These are phyloP conservation scores for Populus nigra DNA, from an alignment of 345 rosid genomes.

Conservation along the genomic window DNA sequence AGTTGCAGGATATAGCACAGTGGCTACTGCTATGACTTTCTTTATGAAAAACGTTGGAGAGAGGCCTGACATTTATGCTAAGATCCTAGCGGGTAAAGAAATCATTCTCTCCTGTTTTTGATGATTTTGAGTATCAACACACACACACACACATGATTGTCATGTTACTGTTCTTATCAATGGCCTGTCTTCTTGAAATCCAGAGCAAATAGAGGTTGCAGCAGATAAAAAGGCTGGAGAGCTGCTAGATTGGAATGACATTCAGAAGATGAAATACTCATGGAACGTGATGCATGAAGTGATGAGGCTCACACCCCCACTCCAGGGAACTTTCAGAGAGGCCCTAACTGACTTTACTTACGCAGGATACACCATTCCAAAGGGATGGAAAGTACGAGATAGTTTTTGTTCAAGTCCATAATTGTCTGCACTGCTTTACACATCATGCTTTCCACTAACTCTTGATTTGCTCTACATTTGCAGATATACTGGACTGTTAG, in stretches of 20 bases:
- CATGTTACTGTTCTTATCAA: neutral
- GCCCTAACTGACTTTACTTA: constrained; percentile 44
- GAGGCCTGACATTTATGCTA: constrained; percentile 41
- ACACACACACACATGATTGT: no score
- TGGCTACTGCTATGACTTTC: constrained; percentile 54
- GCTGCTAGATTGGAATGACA: constrained; percentile 42
- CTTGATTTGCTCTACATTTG: neutral
- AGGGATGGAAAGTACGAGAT: constrained; percentile 47
- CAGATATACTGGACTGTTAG: constrained; percentile 51
- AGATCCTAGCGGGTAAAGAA: constrained; percentile 36
- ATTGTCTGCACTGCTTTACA: neutral
- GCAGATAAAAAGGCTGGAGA: constrained; percentile 33
- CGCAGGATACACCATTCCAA: constrained; percentile 52
- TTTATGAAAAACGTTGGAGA: constrained; percentile 59
- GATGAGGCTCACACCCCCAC: constrained; percentile 51
- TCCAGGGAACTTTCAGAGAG: constrained; percentile 55
- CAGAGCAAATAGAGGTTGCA: constrained; percentile 43
- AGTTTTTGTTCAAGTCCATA: no score
- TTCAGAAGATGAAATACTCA: constrained; percentile 51
- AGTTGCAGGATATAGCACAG: constrained; percentile 57
- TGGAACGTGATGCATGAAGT: constrained; percentile 48
- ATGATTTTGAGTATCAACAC: neutral
- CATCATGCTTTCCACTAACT: neutral
- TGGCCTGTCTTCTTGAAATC: neutral
- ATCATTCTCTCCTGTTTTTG: neutral